These are phyloP conservation scores for Tylopilus plumbeoviolaceoides DNA, from an alignment of 768 basidiomycete genomes.

Conservation along the genomic window DNA sequence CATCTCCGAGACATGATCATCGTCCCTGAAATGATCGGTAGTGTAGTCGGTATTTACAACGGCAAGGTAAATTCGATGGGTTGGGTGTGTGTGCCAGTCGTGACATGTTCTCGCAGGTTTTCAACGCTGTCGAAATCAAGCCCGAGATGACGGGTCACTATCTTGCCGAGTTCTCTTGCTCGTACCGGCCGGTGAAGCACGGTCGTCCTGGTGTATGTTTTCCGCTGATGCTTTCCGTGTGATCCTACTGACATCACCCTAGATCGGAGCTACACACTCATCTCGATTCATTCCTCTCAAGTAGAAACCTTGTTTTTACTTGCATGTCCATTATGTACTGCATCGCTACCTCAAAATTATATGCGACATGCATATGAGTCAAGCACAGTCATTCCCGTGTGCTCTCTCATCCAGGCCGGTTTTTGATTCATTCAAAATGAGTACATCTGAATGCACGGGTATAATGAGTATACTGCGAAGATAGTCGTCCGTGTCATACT, in stretches of 20 bases:
- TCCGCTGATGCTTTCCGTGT: neutral
- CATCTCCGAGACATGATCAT: constrained; percentile 99
- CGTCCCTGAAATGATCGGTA: constrained; percentile 99
- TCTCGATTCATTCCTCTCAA: constrained; percentile 96
- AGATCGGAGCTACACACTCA: constrained; percentile 91
- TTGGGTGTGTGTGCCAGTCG: neutral
- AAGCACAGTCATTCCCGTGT: neutral
- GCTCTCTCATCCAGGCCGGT: constrained; percentile 7
- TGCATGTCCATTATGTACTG: constrained; percentile 25
- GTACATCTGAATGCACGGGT: constrained; percentile 46
- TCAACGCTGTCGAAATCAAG: constrained; percentile 98
- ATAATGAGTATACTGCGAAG: constrained; percentile 57
- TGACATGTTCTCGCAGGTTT: constrained; percentile 47
- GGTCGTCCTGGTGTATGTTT: constrained; percentile 94
- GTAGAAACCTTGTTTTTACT: constrained; percentile 45
- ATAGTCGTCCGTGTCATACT: constrained; percentile 59
- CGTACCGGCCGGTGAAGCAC: constrained; percentile 99
- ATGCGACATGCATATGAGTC: constrained; percentile 34
- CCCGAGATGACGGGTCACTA: constrained; percentile 99
- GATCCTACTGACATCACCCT: constrained; percentile 13
- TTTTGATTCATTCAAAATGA: constrained; percentile 34
- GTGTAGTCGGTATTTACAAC: constrained; percentile 97
- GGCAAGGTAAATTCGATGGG: constrained; percentile 63
- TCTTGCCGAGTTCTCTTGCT: constrained; percentile 95
- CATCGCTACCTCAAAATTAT: constrained; percentile 30